Evolutionary conservation across 345 rosid genomes (phyloP).

Genomic region (Brassica incana): DNA sequence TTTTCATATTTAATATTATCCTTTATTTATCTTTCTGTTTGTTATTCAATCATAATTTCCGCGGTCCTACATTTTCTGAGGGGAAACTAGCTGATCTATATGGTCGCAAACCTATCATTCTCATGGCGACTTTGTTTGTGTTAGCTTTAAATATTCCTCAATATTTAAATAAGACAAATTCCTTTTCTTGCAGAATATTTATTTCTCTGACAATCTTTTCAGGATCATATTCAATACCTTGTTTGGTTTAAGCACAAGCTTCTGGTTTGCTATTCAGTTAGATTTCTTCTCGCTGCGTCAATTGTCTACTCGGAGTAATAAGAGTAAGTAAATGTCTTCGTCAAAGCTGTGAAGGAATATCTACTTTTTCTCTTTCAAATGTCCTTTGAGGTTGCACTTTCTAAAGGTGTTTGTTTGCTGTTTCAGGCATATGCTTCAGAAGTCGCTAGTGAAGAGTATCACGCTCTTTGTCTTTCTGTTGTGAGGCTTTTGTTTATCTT

Average conservation of each 20-base stretch:
- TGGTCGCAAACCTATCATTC: slow-evolving; percentile 76
- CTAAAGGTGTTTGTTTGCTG: background rate
- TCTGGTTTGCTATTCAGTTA: slow-evolving; percentile 63
- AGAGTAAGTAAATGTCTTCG: slow-evolving; percentile 51
- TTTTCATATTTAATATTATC: too few species aligned
- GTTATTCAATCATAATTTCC: too few species aligned
- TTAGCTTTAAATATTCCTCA: slow-evolving; percentile 37
- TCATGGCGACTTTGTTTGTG: slow-evolving; percentile 56
- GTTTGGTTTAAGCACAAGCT: slow-evolving; percentile 62
- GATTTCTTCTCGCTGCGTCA: slow-evolving; percentile 65
- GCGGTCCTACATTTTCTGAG: slow-evolving; percentile 43
- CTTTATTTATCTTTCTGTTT: too few species aligned
- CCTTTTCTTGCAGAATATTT: background rate
- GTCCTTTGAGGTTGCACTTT: background rate
- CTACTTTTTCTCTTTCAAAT: background rate
- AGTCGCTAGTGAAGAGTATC: slow-evolving; percentile 65
- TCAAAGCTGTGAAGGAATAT: background rate
- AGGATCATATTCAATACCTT: slow-evolving; percentile 65
- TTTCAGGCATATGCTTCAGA: slow-evolving; percentile 81
- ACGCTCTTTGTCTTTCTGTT: slow-evolving; percentile 67
- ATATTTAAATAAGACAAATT: background rate
- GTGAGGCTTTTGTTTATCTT: slow-evolving; percentile 42
- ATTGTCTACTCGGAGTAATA: slow-evolving; percentile 64
- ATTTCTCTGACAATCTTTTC: slow-evolving; percentile 10
- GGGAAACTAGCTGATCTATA: slow-evolving; percentile 75